Conservation (phyloP, 352 stramenopile genomes). For the Phytophthora boehmeriae region DNA sequence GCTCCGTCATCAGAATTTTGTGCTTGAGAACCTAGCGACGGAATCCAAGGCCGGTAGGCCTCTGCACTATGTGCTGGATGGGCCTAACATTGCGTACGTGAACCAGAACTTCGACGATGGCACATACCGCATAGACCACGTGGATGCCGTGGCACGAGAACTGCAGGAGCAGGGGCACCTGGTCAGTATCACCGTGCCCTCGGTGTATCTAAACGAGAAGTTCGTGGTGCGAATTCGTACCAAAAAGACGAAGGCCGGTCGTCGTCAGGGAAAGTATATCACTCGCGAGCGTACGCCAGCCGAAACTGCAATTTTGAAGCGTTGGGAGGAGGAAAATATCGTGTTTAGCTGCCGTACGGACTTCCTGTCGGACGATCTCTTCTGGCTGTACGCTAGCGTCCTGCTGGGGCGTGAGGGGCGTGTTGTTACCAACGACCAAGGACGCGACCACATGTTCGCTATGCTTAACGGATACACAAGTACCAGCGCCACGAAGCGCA, state of each 20-base stretch:
- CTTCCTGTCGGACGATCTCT: constrained; percentile 95
- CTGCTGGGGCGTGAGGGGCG: constrained; percentile 63
- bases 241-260: constrained; percentile 49
- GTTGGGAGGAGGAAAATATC: constrained; percentile 77
- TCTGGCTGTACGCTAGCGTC: constrained; percentile 97
- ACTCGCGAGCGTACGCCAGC: constrained; percentile 51
- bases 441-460: constrained; percentile 94
- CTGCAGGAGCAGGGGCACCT: constrained; percentile 80
- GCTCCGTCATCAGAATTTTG: constrained; percentile 34
- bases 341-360: constrained; percentile 91
- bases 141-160: constrained; percentile 91
- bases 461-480: constrained; percentile 52
- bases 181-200: constrained; percentile 81
- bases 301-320: constrained; percentile 66
- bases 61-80: constrained; percentile 93
- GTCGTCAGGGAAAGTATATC: constrained; percentile 53
- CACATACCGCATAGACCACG: constrained; percentile 95
- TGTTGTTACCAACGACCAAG: constrained; percentile 98
- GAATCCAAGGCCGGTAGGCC: constrained; percentile 22
- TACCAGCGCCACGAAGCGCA: constrained; percentile 23
- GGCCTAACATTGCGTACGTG: constrained; percentile 98
- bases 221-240: constrained; percentile 69
- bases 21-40: constrained; percentile 30
- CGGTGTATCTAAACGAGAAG: constrained; percentile 65
- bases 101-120: constrained; percentile 95